A percentile compares a stretch with the other conserved stretches of the same genome.
Conservation (phyloP, 306 rosid species). For the Luffa aegyptiaca region DNA sequence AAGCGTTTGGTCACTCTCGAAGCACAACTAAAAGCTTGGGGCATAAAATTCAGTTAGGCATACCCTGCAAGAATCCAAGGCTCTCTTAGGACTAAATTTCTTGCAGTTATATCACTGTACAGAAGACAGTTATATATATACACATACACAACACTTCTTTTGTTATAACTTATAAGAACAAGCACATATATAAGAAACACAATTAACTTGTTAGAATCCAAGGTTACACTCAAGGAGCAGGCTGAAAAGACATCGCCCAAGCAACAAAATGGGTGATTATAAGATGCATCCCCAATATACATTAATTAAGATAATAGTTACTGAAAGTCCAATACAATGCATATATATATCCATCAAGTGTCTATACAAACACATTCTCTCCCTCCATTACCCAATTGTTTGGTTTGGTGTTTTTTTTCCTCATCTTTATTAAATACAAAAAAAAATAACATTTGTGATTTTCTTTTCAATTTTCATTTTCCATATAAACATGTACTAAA, state of each 20-base stretch:
- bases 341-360: neutral
- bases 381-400: neutral
- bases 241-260: neutral
- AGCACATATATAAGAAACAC: neutral
- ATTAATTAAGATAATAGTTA: neutral
- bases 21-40: constrained; percentile 19
- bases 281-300: neutral
- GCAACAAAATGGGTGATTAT: neutral
- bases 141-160: neutral
- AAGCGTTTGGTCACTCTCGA: constrained; percentile 22
- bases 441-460: neutral
- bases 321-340: neutral
- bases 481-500: neutral
- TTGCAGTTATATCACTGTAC: neutral
- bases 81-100: neutral
- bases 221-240: neutral
- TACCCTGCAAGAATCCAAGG: constrained; percentile 7
- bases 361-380: neutral
- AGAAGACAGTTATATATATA: neutral
- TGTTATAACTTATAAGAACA: neutral
- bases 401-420: neutral
- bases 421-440: neutral
- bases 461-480: neutral
- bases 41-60: constrained; percentile 8
- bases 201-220: neutral